Base-by-base conservation (phyloP, 306 rosid species). In the Alnus glutinosa region DNA sequence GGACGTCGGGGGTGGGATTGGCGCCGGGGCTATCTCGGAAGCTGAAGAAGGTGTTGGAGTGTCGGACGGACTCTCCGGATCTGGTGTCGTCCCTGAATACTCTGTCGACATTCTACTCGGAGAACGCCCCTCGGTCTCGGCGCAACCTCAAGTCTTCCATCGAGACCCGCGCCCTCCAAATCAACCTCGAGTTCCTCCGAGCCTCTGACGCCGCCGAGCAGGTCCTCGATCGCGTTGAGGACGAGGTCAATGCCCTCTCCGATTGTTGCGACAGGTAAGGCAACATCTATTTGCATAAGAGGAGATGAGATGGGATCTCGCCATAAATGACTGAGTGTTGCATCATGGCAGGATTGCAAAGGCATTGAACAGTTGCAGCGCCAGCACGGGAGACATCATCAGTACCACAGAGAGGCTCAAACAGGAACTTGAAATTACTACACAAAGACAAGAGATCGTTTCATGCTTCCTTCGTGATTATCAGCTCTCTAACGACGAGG, bases 11-110 rank as follows among this genome's bases (percentile, higher is more conserved):
- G 87, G 80, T 86, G 1, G 92, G 95, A 39, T 75, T 95, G 51
- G 99, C 98, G 68, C 96, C 98, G 71, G 96, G 99, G 48, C 90
- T 95, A 2, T 95, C 98, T 6, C 93, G 98, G 92, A 95, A 95
- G 83, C 92, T 95, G 88, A 95, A 93, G 94, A 95, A 95, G 84
- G 98, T 95, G 67, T 77, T 93, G 85, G 99, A 93, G 48, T 91
- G 92, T 34, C 86, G 90, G 78, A 91, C 92, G 32, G 99, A 95
- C 63, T 83, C 98, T 8, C 97, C 98, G 49, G 96, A 95, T 80
- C 88, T 93, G 4, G 74, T 95, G 77, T 87, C 92, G 23, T 95
- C 99, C 5, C 93, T 95, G 71, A 83, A 86, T 83, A 91, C 99
- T 0, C 90, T 95, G 30, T 95, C 99, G 72, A 77, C 97, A 37